Base-by-base conservation (phyloP, 2,329 filamentous ascomycete species). In the Pezicula neosporulosa region DNA sequence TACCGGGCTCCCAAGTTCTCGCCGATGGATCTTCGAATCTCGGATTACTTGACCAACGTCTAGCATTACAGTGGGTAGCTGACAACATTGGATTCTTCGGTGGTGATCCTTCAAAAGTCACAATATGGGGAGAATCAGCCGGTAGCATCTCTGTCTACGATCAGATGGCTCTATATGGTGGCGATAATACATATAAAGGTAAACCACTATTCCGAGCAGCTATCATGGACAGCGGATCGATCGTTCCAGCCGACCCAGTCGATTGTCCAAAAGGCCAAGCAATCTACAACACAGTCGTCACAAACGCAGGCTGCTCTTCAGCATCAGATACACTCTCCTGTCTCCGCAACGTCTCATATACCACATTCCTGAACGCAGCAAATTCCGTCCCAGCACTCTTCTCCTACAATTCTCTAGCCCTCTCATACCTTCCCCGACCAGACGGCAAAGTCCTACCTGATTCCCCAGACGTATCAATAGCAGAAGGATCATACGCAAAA, bases 51-150 rank as follows among this genome's bases (percentile, higher is more conserved):
- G 89, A 93, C 61, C 87, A 92, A 61, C 77, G 86, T 30, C 75
- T 87, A 56, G 88, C 80, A 0, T 72, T 93, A 6, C 71, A 91
- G 63, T 93, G 89, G 89, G 80, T 89, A 1, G 82, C 86, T 8
- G 86, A 90, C 60, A 90, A 92, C 58, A 90, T 93, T 51, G 82
- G 72, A 1, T 76, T 81, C 0, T 95, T 94, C 63, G 90, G 90
- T 9, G 90, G 90, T 13, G 88, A 93, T 64, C 85, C 87, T 0
- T 73, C 75, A n/a, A 87, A 87, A 65, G 87, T 92, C 6, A 92
- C 87, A 0, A 85, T 93, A 53, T 90, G 85, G 85, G 89, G 89
- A 24, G 84, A 92, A 64, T 63, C 59, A 5, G 85, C 86, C 0
- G 85, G 86, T 0, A 72, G 82, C 13, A 90, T 91, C 55, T 90